A percentile compares a stretch with the other conserved stretches of the same genome.
phyloP scores from a whole-genome alignment of 2,329 filamentous ascomycete species.

The Fusarium sp. region DNA sequence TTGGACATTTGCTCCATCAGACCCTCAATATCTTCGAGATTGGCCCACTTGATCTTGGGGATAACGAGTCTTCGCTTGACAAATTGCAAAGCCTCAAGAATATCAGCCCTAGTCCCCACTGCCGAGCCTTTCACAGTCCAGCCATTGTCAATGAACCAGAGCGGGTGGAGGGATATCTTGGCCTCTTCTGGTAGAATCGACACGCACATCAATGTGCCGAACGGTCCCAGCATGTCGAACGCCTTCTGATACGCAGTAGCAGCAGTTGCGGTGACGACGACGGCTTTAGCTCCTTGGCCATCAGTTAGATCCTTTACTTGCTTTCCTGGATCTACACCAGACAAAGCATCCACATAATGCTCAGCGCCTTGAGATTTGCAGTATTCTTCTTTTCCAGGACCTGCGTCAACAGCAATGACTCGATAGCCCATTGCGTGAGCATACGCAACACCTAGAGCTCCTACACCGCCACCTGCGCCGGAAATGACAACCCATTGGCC shows the following conservation, averaged over 20 bases:
- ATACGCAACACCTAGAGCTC: slow-evolving; percentile 52
- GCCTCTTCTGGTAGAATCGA: slow-evolving; percentile 47
- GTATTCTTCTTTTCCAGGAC: slow-evolving; percentile 46
- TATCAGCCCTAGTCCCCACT: slow-evolving; percentile 52
- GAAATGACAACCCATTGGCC: slow-evolving; percentile 52
- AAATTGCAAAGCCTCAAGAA: slow-evolving; percentile 54
- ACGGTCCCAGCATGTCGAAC: slow-evolving; percentile 43
- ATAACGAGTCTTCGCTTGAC: slow-evolving; percentile 40
- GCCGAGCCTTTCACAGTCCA: slow-evolving; percentile 49
- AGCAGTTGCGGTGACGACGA: slow-evolving; percentile 48
- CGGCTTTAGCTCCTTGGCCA: slow-evolving; percentile 36
- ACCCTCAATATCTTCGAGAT: slow-evolving; percentile 24
- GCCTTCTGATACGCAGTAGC: slow-evolving; percentile 49
- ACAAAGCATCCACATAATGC: slow-evolving; percentile 50
- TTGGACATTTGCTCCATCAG: slow-evolving; percentile 30
- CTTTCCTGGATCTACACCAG: slow-evolving; percentile 8
- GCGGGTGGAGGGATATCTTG: slow-evolving; percentile 47
- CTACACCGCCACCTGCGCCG: slow-evolving; percentile 54
- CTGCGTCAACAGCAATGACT: slow-evolving; percentile 52
- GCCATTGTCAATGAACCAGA: slow-evolving; percentile 50
- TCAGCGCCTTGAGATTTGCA: slow-evolving; percentile 50
- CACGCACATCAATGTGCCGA: slow-evolving; percentile 54
- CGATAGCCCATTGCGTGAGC: slow-evolving; percentile 55
- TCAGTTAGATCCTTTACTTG: slow-evolving; percentile 25
- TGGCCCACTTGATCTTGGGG: slow-evolving; percentile 23